phyloP scores from a whole-genome alignment of 179 eudicot genomes.

The Corrigiola litoralis region DNA sequence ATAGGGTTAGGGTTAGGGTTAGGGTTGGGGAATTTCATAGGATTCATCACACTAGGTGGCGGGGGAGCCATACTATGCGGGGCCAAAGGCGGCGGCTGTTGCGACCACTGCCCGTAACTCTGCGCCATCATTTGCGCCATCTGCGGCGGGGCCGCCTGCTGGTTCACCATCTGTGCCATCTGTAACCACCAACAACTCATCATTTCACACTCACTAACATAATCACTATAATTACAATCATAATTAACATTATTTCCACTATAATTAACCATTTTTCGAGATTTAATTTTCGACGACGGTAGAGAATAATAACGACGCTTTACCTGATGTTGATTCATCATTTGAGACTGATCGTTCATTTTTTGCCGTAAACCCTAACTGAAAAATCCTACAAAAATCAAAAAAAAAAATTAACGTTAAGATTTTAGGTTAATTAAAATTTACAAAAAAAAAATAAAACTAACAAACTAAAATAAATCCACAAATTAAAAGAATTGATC shows the following conservation, averaged over 20 bases:
- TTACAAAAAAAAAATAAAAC: not conserved
- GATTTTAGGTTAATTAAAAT: too few species aligned
- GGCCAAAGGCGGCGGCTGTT: conserved; percentile 6
- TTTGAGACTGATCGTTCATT: conserved; percentile 55
- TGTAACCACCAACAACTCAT: conserved; percentile 18
- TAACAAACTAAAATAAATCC: not conserved
- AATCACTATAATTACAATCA: not conserved
- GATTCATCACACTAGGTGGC: conserved; percentile 23
- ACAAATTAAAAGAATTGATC: too few species aligned
- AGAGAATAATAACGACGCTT: conserved; percentile 3
- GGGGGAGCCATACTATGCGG: conserved; percentile 28
- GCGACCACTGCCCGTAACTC: conserved; percentile 61
- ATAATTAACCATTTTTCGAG: not conserved
- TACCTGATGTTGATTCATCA: conserved; percentile 42
- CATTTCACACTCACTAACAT: conserved; percentile 17
- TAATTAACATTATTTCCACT: not conserved
- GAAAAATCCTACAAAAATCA: not conserved
- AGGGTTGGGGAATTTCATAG: conserved; percentile 40
- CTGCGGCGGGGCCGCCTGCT: conserved; percentile 23
- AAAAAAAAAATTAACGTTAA: conserved; percentile 6
- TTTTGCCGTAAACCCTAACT: conserved; percentile 13
- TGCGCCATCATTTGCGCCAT: conserved; percentile 40
- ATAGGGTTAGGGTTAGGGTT: conserved; percentile 40
- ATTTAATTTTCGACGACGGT: not conserved
- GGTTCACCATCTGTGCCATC: conserved; percentile 40